Evolutionary conservation across 352 stramenopile species (phyloP).

Genomic region (Pythium aphanidermatum): DNA sequence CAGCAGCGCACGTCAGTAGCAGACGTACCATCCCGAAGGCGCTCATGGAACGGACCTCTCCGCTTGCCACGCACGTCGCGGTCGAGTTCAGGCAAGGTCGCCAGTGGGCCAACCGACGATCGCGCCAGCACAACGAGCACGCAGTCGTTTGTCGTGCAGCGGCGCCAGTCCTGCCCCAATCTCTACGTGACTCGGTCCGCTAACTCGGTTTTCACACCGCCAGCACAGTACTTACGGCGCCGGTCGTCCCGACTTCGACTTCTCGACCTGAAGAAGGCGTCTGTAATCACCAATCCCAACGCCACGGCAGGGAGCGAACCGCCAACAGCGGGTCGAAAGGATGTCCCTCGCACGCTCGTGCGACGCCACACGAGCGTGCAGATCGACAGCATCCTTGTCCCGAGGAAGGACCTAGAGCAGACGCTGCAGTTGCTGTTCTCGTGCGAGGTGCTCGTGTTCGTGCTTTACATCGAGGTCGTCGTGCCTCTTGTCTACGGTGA

Average conservation of each 20-base stretch:
- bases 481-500: no score
- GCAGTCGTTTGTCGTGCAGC: no score
- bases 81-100: no score
- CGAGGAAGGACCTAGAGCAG: conserved; percentile 3
- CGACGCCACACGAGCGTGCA: conserved; percentile 1
- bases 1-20: no score
- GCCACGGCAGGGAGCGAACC: neutral
- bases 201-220: conserved; percentile 3
- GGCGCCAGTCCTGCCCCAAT: neutral
- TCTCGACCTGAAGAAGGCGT: conserved; percentile 1
- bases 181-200: conserved; percentile 1
- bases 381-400: conserved; percentile 5
- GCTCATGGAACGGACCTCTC: no score
- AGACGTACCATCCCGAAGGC: no score
- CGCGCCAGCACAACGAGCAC: no score
- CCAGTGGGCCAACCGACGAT: no score
- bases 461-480: conserved; percentile 1
- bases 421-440: conserved; percentile 5
- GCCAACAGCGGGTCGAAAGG: neutral
- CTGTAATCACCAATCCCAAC: neutral
- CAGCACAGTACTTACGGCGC: neutral
- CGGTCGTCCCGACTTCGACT: neutral
- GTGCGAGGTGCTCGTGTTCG: conserved; percentile 4
- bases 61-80: no score
- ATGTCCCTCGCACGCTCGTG: neutral